phyloP scores from a whole-genome alignment of 2,329 filamentous ascomycete genomes.

The Cladophialophora yegresii region DNA sequence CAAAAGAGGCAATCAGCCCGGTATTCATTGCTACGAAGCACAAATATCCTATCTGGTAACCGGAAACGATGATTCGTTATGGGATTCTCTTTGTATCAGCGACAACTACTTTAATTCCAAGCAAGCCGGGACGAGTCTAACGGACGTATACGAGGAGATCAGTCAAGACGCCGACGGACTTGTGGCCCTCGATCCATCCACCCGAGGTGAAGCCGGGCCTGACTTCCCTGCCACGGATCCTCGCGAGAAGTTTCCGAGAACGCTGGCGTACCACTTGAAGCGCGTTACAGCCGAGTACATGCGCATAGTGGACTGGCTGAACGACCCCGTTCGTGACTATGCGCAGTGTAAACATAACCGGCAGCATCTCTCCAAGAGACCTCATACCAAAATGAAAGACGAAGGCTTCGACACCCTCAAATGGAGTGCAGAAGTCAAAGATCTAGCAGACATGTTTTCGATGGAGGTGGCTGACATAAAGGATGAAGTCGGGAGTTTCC shows the following conservation, averaged over 20 bases:
- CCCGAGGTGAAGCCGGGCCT: neutral
- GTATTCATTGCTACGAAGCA: constrained; percentile 4
- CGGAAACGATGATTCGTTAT: neutral
- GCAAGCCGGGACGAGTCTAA: neutral
- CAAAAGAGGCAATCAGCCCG: neutral
- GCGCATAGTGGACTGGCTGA: neutral
- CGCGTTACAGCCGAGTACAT: neutral
- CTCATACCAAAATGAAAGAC: neutral
- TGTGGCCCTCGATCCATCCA: neutral
- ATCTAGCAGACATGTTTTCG: neutral
- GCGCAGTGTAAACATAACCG: neutral
- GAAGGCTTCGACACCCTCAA: neutral
- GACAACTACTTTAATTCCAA: constrained; percentile 4
- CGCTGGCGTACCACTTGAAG: neutral
- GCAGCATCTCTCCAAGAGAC: neutral
- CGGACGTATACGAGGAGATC: neutral
- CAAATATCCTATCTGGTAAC: constrained; percentile 4
- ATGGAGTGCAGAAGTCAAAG: neutral
- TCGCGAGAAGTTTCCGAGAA: neutral
- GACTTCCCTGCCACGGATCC: neutral
- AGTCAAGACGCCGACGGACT: neutral
- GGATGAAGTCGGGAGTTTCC: neutral
- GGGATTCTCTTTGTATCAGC: neutral
- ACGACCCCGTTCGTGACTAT: neutral
- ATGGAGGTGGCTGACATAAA: neutral